These are phyloP conservation scores for Sphaerostilbella broomeana DNA, from an alignment of 2,329 filamentous ascomycete genomes.

Conservation along the genomic window DNA sequence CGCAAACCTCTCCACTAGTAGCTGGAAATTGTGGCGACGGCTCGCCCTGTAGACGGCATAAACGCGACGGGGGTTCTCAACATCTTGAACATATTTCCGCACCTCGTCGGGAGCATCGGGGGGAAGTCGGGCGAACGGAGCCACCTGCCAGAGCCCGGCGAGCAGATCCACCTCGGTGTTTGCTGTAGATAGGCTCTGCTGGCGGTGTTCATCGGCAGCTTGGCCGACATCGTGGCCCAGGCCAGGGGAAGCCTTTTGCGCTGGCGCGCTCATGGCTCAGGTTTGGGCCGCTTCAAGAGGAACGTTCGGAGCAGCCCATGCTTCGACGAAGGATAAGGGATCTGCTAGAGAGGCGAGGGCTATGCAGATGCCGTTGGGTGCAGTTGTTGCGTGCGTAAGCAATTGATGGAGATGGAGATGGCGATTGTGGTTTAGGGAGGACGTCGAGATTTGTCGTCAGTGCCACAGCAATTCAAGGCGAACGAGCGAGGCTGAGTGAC, in stretches of 20 bases:
- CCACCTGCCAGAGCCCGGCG: conserved; percentile 55
- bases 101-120: conserved; percentile 54
- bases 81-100: conserved; percentile 46
- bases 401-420: neutral
- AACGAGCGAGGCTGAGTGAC: no score
- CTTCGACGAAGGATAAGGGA: neutral
- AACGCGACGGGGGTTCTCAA: conserved; percentile 55
- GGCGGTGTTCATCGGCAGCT: conserved; percentile 9
- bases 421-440: neutral
- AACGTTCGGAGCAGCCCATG: conserved; percentile 7
- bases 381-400: no score
- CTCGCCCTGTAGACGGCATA: conserved; percentile 55
- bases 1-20: conserved; percentile 58
- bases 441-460: no score
- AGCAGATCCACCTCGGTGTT: conserved; percentile 42
- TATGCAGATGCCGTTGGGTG: neutral
- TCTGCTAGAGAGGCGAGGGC: neutral
- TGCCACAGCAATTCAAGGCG: no score
- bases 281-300: conserved; percentile 9
- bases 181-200: conserved; percentile 17
- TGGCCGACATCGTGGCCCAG: conserved; percentile 11
- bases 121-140: conserved; percentile 53
- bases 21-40: conserved; percentile 58
- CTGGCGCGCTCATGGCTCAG: conserved; percentile 17
- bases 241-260: conserved; percentile 12